Conservation (phyloP, 2,329 filamentous ascomycete species). For the Aspergillus spinulosporus region DNA sequence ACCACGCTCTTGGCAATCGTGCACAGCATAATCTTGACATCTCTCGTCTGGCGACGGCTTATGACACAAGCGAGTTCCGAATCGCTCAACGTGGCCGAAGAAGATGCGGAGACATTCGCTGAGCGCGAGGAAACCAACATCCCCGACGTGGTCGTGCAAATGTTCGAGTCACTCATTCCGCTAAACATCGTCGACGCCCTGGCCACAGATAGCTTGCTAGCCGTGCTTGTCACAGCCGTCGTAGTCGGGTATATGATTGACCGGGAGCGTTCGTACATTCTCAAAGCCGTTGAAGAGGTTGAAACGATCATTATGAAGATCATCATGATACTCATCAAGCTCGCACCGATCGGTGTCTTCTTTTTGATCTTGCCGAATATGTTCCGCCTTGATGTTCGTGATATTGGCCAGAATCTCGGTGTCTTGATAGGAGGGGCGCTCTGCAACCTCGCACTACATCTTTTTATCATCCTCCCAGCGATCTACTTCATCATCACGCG, state of each 20-base stretch:
- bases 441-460: constrained; percentile 5
- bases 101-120: constrained; percentile 3
- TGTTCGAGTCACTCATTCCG: constrained; percentile 13
- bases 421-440: constrained; percentile 9
- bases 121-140: constrained; percentile 8
- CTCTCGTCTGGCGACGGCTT: constrained; percentile 8
- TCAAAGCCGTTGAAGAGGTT: constrained; percentile 8
- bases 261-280: constrained; percentile 1
- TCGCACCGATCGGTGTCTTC: constrained; percentile 11
- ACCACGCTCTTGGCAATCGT: constrained; percentile 12
- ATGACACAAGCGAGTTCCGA: constrained; percentile 4
- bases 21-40: constrained; percentile 8
- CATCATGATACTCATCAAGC: constrained; percentile 9
- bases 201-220: constrained; percentile 10
- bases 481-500: constrained; percentile 9
- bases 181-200: constrained; percentile 9
- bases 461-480: constrained; percentile 7
- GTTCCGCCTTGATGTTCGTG: constrained; percentile 9
- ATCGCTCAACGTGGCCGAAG: constrained; percentile 6
- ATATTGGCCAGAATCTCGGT: constrained; percentile 12
- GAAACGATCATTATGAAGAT: constrained; percentile 13
- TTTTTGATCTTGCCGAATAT: constrained; percentile 13
- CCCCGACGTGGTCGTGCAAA: constrained; percentile 12
- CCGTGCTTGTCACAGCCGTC: constrained; percentile 8
- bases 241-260: constrained; percentile 11